These are phyloP conservation scores for Zopfochytrium polystomum DNA, from an alignment of 371 early-diverging fungal species.

Conservation along the genomic window DNA sequence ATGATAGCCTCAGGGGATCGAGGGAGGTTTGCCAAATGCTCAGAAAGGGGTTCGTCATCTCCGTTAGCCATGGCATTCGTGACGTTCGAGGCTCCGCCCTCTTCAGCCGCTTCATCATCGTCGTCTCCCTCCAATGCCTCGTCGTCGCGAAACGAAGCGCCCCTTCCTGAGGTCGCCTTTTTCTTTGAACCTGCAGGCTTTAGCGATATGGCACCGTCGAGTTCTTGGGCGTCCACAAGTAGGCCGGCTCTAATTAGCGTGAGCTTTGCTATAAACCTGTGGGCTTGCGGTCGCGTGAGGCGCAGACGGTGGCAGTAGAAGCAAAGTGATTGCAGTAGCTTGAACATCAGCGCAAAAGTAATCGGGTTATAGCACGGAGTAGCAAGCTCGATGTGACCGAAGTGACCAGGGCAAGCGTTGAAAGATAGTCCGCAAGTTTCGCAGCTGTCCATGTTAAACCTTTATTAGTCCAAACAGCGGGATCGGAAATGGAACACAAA, in stretches of 20 bases:
- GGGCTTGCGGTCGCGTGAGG: slow-evolving; percentile 54
- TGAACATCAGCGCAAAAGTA: slow-evolving; percentile 84
- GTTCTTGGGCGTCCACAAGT: slow-evolving; percentile 73
- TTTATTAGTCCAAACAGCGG: neutral
- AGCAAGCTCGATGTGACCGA: slow-evolving; percentile 98
- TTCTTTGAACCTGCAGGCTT: slow-evolving; percentile 3
- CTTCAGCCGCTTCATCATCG: slow-evolving; percentile 39
- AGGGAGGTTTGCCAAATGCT: slow-evolving; percentile 61
- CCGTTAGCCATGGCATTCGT: slow-evolving; percentile 49
- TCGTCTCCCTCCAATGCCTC: slow-evolving; percentile 42
- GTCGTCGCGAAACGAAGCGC: slow-evolving; percentile 32
- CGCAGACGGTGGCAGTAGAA: slow-evolving; percentile 88
- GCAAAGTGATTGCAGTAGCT: slow-evolving; percentile 84
- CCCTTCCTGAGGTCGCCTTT: slow-evolving; percentile 2
- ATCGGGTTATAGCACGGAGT: slow-evolving; percentile 95
- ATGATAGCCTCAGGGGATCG: slow-evolving; percentile 75
- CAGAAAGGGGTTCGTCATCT: slow-evolving; percentile 45
- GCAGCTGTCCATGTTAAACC: slow-evolving; percentile 56
- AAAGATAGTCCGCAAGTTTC: slow-evolving; percentile 82
- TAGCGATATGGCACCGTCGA: slow-evolving; percentile 61
- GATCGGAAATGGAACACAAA: slow-evolving; percentile 57
- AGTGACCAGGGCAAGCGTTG: slow-evolving; percentile 95
- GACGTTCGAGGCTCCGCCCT: slow-evolving; percentile 28
- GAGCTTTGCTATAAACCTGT: slow-evolving; percentile 40
- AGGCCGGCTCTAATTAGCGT: slow-evolving; percentile 52